Base-by-base conservation (phyloP, 2,329 filamentous ascomycete species). In the Ophiognomonia clavigignenti-juglandacearum region DNA sequence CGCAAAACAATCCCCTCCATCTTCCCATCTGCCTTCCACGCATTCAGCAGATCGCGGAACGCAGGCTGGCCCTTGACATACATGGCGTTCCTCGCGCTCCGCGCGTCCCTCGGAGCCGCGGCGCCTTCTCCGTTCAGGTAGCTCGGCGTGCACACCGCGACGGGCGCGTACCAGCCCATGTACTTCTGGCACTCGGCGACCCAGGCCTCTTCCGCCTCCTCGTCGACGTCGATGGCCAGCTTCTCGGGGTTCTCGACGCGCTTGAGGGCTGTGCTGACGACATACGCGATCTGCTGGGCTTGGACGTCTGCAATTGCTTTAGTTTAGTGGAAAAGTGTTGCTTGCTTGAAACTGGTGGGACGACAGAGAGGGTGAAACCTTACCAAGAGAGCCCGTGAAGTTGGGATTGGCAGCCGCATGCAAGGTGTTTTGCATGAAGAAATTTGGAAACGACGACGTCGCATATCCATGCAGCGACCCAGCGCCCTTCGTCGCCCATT, bases 401-500 rank as follows among this genome's bases (percentile, higher is more conserved):
- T 47, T 55, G n/a, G 43, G 42, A n/a, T 36, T 50, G 4, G 27
- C 22, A 13, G 36, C 47, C 2, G 46, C 22, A 24, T 57, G 52
- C 13, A 10, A 36, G 19, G 39, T 22, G 14, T 53, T 51, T 1
- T 45, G 18, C 24, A 55, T 53, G 36, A 59, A 45, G 3, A 58
- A 19, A 32, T 56, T 58, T 20, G 57, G 57, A 23, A 59, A 58
- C 4, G 41, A 55, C 22, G 34, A 38, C 14, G 40, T 55, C 27
- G 41, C 37, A 11, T 44, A 32, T 10, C 56, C 56, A 34, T 54
- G 50, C 6, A 59, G 38, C 1, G 56, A 57, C 1, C 24, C 39
- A 3, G 43, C 4, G 19, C 45, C 39, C 26, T 20, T 20, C 8
- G 14, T 8, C 26, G 29, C 20, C 55, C 56, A 59, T 26, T 58